phyloP scores from a whole-genome alignment of 768 basidiomycete genomes.

The Pholiota microspora region DNA sequence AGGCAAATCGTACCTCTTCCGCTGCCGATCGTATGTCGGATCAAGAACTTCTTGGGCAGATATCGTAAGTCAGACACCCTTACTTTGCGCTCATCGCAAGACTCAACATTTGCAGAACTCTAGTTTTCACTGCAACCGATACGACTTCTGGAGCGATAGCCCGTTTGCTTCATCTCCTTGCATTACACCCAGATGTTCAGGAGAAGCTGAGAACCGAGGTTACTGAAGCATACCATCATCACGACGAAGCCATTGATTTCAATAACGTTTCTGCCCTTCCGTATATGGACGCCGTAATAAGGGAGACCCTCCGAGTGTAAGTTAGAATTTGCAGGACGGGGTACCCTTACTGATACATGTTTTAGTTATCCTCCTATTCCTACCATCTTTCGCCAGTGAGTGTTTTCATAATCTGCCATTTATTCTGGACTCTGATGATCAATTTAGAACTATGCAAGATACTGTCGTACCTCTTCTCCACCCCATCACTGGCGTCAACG shows the following conservation, averaged over 20 bases:
- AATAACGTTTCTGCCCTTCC: slow-evolving; percentile 7
- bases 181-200: slow-evolving; percentile 29
- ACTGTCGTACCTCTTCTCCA: slow-evolving; percentile 40
- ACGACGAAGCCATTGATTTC: slow-evolving; percentile 8
- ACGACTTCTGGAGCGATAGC: slow-evolving; percentile 28
- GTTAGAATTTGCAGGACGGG: not conserved
- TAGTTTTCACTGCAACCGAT: slow-evolving; percentile 19
- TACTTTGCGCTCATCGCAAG: too few species aligned
- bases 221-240: slow-evolving; percentile 3
- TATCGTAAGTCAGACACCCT: slow-evolving; percentile 9
- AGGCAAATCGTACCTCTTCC: not conserved
- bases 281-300: slow-evolving; percentile 5
- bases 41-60: slow-evolving; percentile 3
- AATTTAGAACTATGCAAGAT: slow-evolving; percentile 16
- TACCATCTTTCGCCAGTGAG: slow-evolving; percentile 4
- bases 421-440: not conserved
- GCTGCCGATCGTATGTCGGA: slow-evolving; percentile 5
- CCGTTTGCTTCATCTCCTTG: slow-evolving; percentile 24
- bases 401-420: not conserved
- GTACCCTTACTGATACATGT: not conserved
- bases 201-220: slow-evolving; percentile 19
- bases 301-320: slow-evolving; percentile 6
- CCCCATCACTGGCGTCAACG: slow-evolving; percentile 35
- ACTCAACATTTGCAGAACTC: not conserved
- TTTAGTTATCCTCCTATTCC: slow-evolving; percentile 6